Percentiles rank a stretch among this genome's conserved stretches.
These are phyloP conservation scores for Leccinum broughii DNA, from an alignment of 768 basidiomycete species.

Conservation along the genomic window DNA sequence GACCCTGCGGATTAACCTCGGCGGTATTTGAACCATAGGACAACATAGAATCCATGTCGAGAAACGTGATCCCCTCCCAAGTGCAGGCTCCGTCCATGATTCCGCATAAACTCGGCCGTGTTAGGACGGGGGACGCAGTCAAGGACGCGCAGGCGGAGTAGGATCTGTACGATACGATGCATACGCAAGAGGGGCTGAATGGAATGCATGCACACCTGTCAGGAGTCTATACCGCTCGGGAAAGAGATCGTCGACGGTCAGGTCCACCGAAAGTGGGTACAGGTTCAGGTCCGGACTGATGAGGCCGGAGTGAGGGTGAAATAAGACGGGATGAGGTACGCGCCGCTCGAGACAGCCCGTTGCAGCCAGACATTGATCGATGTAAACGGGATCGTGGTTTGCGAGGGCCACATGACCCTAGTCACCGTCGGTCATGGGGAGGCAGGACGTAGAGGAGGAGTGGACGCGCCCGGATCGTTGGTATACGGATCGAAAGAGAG, in stretches of 20 bases:
- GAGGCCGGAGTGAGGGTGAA: not conserved
- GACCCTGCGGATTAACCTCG: not conserved
- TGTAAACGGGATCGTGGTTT: no score
- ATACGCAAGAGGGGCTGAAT: not conserved
- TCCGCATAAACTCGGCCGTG: not conserved
- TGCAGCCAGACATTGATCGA: no score
- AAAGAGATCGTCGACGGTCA: not conserved
- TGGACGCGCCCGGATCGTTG: no score
- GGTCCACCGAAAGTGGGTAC: no score
- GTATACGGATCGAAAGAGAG: no score
- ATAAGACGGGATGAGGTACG: not conserved
- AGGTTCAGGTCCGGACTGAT: not conserved
- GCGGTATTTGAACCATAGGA: not conserved
- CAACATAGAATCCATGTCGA: no score
- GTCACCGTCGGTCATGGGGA: no score
- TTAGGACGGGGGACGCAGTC: conserved; percentile 4
- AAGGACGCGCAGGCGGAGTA: conserved; percentile 6
- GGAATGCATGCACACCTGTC: not conserved
- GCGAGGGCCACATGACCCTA: no score
- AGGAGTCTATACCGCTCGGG: not conserved
- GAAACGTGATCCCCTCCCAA: no score
- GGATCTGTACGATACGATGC: conserved; percentile 1
- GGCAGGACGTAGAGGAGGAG: no score
- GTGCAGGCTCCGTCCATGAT: no score
- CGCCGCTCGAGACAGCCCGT: not conserved